Conservation (phyloP, 2,329 filamentous ascomycete genomes). For the Botrytis byssoidea region DNA sequence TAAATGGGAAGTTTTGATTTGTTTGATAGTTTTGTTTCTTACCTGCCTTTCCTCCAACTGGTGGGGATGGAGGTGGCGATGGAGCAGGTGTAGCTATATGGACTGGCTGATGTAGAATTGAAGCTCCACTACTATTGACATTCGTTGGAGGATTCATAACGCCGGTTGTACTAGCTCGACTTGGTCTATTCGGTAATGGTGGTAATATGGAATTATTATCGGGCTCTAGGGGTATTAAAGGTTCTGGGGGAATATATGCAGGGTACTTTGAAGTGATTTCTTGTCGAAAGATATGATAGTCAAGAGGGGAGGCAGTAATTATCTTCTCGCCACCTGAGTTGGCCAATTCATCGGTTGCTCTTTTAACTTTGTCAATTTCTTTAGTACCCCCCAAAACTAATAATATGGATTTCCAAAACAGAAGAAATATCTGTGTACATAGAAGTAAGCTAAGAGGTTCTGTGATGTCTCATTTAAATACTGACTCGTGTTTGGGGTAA, state of each 20-base stretch:
- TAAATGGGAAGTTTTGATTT: constrained; percentile 96
- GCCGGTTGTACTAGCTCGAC: constrained; percentile 59
- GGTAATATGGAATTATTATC: constrained; percentile 91
- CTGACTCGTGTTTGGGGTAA: constrained; percentile 63
- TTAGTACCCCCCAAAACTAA: constrained; percentile 78
- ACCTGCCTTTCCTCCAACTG: constrained; percentile 81
- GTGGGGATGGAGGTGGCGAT: constrained; percentile 89
- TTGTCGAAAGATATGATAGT: constrained; percentile 94
- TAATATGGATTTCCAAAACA: constrained; percentile 90
- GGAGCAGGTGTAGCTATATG: constrained; percentile 98
- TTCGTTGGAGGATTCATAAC: constrained; percentile 57
- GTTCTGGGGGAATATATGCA: constrained; percentile 85
- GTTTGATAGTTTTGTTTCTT: constrained; percentile 99
- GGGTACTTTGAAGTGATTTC: constrained; percentile 98
- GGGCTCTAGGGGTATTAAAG: constrained; percentile 78
- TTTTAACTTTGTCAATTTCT: constrained; percentile 72
- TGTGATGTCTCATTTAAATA: constrained; percentile 31
- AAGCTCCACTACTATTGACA: constrained; percentile 59
- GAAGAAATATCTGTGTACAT: constrained; percentile 61
- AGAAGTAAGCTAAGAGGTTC: constrained; percentile 29
- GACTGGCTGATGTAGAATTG: constrained; percentile 91
- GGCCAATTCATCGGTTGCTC: constrained; percentile 59
- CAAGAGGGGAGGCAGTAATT: constrained; percentile 89
- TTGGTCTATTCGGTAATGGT: constrained; percentile 73
- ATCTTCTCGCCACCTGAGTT: constrained; percentile 55